Conservation (phyloP, 2,329 filamentous ascomycete species). For the Nemania bipapillata region DNA sequence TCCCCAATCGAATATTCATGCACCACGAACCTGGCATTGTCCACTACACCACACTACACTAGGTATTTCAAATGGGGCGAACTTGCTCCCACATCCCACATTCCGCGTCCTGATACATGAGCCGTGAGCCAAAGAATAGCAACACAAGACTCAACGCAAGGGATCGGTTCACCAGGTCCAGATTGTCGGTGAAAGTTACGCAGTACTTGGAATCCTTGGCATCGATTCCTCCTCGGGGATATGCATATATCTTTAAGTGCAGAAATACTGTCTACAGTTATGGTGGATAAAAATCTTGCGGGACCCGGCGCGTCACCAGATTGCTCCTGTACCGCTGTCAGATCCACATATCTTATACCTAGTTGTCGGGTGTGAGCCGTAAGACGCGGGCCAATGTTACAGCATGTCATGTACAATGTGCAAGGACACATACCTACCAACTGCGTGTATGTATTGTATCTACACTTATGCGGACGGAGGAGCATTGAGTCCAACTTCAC, state of each 20-base stretch:
- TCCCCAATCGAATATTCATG: constrained; percentile 25
- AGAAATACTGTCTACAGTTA: background rate
- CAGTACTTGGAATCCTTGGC: background rate
- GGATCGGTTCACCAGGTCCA: constrained; percentile 6
- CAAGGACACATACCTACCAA: constrained; percentile 15
- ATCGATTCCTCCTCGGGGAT: background rate
- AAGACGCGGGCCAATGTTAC: constrained; percentile 27
- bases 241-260: background rate
- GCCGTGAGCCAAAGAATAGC: constrained; percentile 6
- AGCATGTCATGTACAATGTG: constrained; percentile 23
- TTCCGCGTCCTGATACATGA: constrained; percentile 15
- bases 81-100: constrained; percentile 15
- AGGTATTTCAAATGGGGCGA: constrained; percentile 10
- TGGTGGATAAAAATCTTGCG: background rate
- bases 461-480: constrained; percentile 12
- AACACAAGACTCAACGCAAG: constrained; percentile 6
- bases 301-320: constrained; percentile 1
- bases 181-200: background rate
- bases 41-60: no score
- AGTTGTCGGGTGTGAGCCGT: constrained; percentile 26
- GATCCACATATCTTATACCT: constrained; percentile 16
- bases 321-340: constrained; percentile 11
- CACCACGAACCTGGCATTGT: constrained; percentile 7
- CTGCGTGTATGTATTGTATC: no score
- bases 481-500: constrained; percentile 17